Evolutionary conservation across 805 yeast genomes (phyloP).

Genomic region (Nakazawaea pomicola): DNA sequence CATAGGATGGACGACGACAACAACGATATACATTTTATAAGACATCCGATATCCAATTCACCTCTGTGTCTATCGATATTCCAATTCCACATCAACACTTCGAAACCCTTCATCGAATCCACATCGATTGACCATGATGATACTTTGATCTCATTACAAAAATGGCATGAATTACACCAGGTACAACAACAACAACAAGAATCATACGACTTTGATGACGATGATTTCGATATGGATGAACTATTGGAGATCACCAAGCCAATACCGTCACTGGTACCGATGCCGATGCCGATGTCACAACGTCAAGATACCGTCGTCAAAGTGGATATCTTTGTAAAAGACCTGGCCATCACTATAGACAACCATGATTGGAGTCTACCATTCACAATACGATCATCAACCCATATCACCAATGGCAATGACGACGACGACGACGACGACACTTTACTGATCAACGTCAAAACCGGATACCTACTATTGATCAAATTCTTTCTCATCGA

Average conservation of each 20-base stretch:
- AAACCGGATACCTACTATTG: conserved; percentile 19
- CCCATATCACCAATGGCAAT: conserved; percentile 1
- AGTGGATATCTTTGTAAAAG: conserved; percentile 7
- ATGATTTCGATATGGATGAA: conserved; percentile 11
- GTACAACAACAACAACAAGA: neutral
- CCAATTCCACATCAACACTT: no score
- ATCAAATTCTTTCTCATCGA: conserved; percentile 17
- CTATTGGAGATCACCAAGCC: conserved; percentile 4
- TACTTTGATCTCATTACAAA: neutral
- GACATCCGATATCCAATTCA: no score
- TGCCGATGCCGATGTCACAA: neutral
- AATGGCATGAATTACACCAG: conserved; percentile 6
- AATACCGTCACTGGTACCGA: neutral
- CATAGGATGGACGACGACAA: no score
- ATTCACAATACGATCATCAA: conserved; percentile 7
- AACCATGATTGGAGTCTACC: conserved; percentile 3
- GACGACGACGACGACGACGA: conserved; percentile 16
- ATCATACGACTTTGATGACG: conserved; percentile 9
- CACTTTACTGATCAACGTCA: conserved; percentile 20
- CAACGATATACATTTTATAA: no score
- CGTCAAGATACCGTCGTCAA: no score
- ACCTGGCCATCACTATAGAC: conserved; percentile 6
- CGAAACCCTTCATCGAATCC: no score
- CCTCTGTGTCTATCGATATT: no score
- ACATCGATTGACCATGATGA: conserved; percentile 7